These are phyloP conservation scores for Nicotiana tomentosiformis DNA, from an alignment of 257 asterid species.

Conservation along the genomic window DNA sequence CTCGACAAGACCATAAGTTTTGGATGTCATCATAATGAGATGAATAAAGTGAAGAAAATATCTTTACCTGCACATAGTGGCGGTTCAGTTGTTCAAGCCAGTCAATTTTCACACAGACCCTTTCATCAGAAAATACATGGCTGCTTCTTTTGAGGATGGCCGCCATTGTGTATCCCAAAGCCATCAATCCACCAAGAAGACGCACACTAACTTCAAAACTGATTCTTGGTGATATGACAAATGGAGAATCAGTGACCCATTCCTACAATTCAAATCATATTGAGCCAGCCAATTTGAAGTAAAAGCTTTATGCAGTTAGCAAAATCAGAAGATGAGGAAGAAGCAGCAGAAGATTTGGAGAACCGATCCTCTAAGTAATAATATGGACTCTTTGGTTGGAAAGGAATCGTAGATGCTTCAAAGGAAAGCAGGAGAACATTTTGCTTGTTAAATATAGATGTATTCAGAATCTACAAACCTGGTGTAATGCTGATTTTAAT, in stretches of 20 bases:
- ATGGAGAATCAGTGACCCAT: slow-evolving; percentile 94
- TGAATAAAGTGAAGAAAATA: background rate
- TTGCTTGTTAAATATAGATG: background rate
- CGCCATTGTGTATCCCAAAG: slow-evolving; percentile 96
- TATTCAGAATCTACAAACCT: background rate
- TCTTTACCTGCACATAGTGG: slow-evolving; percentile 74
- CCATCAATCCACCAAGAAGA: slow-evolving; percentile 98
- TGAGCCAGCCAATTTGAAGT: background rate
- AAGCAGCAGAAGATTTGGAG: background rate
- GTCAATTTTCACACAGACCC: slow-evolving; percentile 86
- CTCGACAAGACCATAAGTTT: background rate
- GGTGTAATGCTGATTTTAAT: background rate
- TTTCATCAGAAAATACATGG: slow-evolving; percentile 74
- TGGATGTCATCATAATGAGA: background rate
- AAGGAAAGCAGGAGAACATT: background rate
- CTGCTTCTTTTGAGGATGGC: slow-evolving; percentile 93
- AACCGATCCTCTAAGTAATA: background rate
- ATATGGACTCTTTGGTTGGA: background rate
- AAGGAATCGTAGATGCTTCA: background rate
- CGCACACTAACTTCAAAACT: slow-evolving; percentile 97
- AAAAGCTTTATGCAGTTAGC: background rate
- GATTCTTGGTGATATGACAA: slow-evolving; percentile 98
- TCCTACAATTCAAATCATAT: slow-evolving; percentile 47
- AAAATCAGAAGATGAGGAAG: background rate
- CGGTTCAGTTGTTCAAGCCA: slow-evolving; percentile 93